Percentiles rank a stretch among this genome's conserved stretches.
These are phyloP conservation scores for Sporothrix protearum DNA, from an alignment of 2,329 filamentous ascomycete species.

Conservation along the genomic window DNA sequence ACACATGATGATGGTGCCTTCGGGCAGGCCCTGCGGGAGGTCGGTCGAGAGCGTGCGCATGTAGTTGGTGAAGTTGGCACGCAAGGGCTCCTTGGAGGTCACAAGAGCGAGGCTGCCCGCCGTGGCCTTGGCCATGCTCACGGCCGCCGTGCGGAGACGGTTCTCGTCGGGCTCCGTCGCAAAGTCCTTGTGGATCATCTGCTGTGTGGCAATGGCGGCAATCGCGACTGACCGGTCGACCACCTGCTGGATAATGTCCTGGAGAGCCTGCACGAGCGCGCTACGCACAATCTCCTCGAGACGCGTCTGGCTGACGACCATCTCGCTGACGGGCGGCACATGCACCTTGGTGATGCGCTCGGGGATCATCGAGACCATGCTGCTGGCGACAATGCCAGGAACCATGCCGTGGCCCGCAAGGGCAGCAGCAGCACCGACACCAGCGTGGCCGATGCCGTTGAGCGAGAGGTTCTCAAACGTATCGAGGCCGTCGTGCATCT, in stretches of 20 bases:
- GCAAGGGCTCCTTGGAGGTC: constrained; percentile 95
- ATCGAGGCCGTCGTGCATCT: constrained; percentile 67
- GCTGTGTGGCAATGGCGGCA: constrained; percentile 90
- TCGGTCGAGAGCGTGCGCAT: constrained; percentile 68
- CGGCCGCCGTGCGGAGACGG: constrained; percentile 77
- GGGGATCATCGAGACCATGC: constrained; percentile 76
- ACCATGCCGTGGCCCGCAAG: constrained; percentile 56
- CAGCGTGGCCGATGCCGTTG: constrained; percentile 66
- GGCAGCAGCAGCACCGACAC: constrained; percentile 51
- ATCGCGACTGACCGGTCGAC: constrained; percentile 98
- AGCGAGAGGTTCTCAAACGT: constrained; percentile 79
- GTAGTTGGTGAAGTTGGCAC: constrained; percentile 96
- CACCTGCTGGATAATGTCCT: constrained; percentile 95
- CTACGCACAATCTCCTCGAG: constrained; percentile 74
- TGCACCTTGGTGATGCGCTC: constrained; percentile 76
- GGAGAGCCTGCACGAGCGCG: constrained; percentile 83
- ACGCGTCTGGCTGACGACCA: constrained; percentile 68
- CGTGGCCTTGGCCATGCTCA: constrained; percentile 92
- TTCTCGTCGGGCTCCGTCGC: constrained; percentile 88
- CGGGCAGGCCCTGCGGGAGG: constrained; percentile 74
- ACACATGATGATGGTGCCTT: constrained; percentile 96
- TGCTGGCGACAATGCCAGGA: constrained; percentile 67
- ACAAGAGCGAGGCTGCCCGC: constrained; percentile 91
- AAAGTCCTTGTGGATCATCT: constrained; percentile 96
- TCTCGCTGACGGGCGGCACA: constrained; percentile 76